Percentiles rank a stretch among this genome's conserved stretches.
Conservation (phyloP, 192 early-diverging fungal species). For the Podila epigama region DNA sequence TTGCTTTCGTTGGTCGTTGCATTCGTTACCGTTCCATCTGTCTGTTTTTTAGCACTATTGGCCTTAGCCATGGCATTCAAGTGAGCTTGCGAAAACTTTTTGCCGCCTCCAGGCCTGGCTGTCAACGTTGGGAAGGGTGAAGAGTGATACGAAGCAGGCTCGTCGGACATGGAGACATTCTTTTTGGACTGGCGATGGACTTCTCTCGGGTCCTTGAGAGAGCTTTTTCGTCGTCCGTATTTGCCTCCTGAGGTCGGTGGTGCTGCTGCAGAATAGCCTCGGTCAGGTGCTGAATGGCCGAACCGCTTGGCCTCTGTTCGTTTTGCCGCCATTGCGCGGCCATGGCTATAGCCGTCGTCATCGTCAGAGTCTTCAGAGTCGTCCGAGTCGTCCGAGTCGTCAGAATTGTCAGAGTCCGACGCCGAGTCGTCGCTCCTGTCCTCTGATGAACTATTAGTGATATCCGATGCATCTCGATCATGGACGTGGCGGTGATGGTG, state of each 20-base stretch:
- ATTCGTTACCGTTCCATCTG: background rate
- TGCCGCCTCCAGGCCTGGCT: conserved; percentile 26
- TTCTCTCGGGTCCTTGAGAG: conserved; percentile 30
- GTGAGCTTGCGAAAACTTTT: conserved; percentile 46
- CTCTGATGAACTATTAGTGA: conserved; percentile 11
- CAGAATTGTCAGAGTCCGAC: conserved; percentile 6
- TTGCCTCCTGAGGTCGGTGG: conserved; percentile 31
- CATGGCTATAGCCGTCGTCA: conserved; percentile 4
- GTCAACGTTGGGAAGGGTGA: background rate
- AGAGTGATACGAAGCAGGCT: conserved; percentile 5
- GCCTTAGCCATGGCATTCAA: conserved; percentile 33
- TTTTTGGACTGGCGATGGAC: conserved; percentile 24
- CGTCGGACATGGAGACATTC: conserved; percentile 40
- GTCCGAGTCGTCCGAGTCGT: conserved; percentile 15
- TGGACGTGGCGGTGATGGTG: too few relatives aligned
- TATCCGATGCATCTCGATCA: conserved; percentile 20
- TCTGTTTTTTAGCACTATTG: background rate
- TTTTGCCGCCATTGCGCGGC: conserved; percentile 9
- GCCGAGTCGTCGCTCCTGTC: conserved; percentile 13
- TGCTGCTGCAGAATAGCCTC: conserved; percentile 1
- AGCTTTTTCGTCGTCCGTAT: conserved; percentile 41
- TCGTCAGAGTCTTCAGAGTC: conserved; percentile 2
- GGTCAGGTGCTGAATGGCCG: background rate
- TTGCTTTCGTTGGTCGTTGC: background rate
- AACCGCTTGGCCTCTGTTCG: conserved; percentile 21